Evolutionary conservation across 2,329 filamentous ascomycete genomes (phyloP), one percentile per base, ranked within the genome.

Genomic region (Phyllosticta paracitricarpa): DNA sequence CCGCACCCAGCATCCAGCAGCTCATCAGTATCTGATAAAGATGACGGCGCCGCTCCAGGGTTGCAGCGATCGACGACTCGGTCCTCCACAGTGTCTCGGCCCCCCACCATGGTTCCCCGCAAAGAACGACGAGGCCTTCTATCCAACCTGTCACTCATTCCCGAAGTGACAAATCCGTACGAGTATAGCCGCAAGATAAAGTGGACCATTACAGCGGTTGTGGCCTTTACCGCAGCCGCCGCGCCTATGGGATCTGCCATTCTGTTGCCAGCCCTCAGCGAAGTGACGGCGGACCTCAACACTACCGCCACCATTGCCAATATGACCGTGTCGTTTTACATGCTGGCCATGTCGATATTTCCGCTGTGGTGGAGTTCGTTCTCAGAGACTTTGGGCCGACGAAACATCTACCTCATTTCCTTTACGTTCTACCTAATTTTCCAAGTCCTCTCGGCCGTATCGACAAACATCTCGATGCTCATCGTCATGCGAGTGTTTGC

Each of bases 161-260:
- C 91, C 1, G 92, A 97, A 75, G 84, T 96, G 14, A 84, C 89
- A 54, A 80, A 86, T 33, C 88, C 91, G 0, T 85, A 86, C 63
- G 82, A 89, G 57, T 96, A 96, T 70, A 77, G 81, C 10, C 82
- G 83, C 35, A 81, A 77, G 57, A 89, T 84, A 14, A 96, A 96
- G 83, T 96, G 91, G 91, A 81, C 84, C 63, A 85, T 97, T 65
- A 96, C 91, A 0, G 78, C 84, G 40, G 82, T 93, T 56, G 83
- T 96, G 54, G 88, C 91, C 1, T 70, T 92, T 17, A 90, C 90
- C 2, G 91, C 84, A 1, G 85, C 87, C 14, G 88, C 84, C 0
- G 90, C 88, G 0, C 92, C 92, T 0, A 84, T 96, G 77, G 92
- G 92, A 0, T 92, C 89, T 28, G 84, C 88, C 1, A 91, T 96